Conservation (phyloP, 208 protist species). For the Zelonia costaricensis region DNA sequence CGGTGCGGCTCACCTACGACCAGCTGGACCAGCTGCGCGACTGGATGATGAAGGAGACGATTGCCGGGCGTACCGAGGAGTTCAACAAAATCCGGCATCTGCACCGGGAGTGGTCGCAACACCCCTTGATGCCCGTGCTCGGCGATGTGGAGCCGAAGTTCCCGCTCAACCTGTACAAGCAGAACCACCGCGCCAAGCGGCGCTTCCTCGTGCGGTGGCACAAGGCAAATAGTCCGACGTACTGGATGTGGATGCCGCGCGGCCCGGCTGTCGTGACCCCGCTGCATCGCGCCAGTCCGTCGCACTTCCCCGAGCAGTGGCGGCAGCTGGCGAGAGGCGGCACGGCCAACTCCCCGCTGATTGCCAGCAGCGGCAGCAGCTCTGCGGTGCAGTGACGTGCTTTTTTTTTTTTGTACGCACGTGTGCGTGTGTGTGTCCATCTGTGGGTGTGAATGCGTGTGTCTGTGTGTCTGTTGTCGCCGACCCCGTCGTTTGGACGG, state of each 20-base stretch:
- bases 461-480: too few species aligned
- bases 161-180: conserved; percentile 88
- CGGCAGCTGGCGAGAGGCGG: conserved; percentile 41
- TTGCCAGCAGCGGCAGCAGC: not conserved
- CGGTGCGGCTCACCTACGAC: conserved; percentile 79
- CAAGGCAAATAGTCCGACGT: conserved; percentile 86
- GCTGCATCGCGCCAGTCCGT: conserved; percentile 61
- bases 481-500: too few species aligned
- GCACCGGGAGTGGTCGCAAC: conserved; percentile 87
- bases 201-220: conserved; percentile 90
- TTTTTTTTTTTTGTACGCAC: not conserved
- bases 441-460: too few species aligned
- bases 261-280: conserved; percentile 53
- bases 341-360: not conserved
- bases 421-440: not conserved
- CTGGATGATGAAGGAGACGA: conserved; percentile 91
- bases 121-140: conserved; percentile 87
- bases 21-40: conserved; percentile 81
- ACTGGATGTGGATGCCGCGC: conserved; percentile 90
- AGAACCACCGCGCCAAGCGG: conserved; percentile 83
- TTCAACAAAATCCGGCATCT: conserved; percentile 79
- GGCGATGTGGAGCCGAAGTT: conserved; percentile 91
- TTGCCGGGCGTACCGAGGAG: conserved; percentile 61
- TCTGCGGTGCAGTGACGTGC: not conserved
- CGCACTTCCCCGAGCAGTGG: conserved; percentile 85